Percentiles rank a stretch among this genome's conserved stretches.
phyloP scores from a whole-genome alignment of 371 early-diverging fungal genomes.

The Mortierella sp. region DNA sequence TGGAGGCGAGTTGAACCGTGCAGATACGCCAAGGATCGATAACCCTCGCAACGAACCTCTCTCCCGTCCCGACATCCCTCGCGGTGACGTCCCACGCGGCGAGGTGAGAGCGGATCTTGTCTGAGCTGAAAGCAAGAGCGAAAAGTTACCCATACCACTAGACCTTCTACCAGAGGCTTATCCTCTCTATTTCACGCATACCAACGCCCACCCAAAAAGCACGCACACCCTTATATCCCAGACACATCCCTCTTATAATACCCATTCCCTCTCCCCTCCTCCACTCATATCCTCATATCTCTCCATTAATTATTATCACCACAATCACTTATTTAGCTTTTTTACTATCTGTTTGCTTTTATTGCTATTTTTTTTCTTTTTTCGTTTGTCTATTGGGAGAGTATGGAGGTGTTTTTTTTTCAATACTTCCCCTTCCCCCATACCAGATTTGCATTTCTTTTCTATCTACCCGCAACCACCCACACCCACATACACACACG shows the following conservation, averaged over 20 bases:
- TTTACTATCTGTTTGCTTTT: not conserved
- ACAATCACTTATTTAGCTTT: not conserved
- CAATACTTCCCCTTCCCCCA: not conserved
- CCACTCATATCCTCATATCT: not conserved
- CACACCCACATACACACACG: not conserved
- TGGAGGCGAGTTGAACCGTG: constrained; percentile 5
- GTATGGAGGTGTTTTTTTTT: not conserved
- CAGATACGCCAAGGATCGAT: constrained; percentile 33
- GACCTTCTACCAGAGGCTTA: not conserved
- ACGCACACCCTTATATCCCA: not conserved
- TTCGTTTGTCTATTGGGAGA: not conserved
- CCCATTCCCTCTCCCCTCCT: not conserved
- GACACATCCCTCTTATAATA: not conserved
- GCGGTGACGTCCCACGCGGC: constrained; percentile 30
- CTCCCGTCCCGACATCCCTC: constrained; percentile 24
- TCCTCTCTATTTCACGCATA: not conserved
- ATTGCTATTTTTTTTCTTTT: not conserved
- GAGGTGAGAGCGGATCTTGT: constrained; percentile 35
- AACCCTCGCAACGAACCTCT: constrained; percentile 8
- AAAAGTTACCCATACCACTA: not conserved
- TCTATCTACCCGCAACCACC: no score
- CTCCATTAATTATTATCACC: not conserved
- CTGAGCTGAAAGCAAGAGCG: not conserved
- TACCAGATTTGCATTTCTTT: not conserved
- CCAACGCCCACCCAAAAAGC: not conserved